These are phyloP conservation scores for Limonium bicolor DNA, from an alignment of 148 eudicot genomes.

Conservation along the genomic window DNA sequence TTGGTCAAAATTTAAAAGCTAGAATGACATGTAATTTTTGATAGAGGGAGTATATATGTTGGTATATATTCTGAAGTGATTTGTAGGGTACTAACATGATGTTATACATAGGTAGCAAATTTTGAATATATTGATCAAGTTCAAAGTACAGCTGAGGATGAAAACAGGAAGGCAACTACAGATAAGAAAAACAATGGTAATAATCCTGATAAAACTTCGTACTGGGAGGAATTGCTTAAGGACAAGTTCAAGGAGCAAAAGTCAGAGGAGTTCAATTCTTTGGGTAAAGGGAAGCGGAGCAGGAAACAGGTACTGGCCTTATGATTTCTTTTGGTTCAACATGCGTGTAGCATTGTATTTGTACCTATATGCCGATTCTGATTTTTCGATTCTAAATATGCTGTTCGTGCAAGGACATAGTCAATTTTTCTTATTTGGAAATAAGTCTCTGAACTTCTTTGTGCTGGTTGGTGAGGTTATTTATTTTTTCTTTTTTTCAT, in stretches of 20 bases:
- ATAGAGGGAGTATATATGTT: too few relatives aligned
- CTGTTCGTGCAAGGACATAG: neutral
- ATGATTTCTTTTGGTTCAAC: neutral
- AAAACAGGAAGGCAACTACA: constrained; percentile 28
- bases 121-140: constrained; percentile 80
- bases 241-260: constrained; percentile 78
- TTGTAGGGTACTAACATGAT: too few relatives aligned
- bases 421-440: neutral
- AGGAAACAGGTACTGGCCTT: constrained; percentile 64
- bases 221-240: constrained; percentile 82
- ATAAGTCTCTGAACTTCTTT: neutral
- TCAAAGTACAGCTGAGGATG: constrained; percentile 62
- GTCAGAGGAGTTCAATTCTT: constrained; percentile 68
- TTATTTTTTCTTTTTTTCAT: too few relatives aligned
- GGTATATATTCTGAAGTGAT: too few relatives aligned
- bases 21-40: too few relatives aligned
- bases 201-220: constrained; percentile 49
- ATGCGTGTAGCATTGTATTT: too few relatives aligned
- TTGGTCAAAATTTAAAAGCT: too few relatives aligned
- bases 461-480: neutral
- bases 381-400: neutral
- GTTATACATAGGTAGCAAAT: constrained; percentile 66
- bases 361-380: too few relatives aligned
- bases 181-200: constrained; percentile 34
- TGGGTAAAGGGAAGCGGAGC: constrained; percentile 97